phyloP scores from a whole-genome alignment of 2,329 filamentous ascomycete species.

The Penicillium sp. region DNA sequence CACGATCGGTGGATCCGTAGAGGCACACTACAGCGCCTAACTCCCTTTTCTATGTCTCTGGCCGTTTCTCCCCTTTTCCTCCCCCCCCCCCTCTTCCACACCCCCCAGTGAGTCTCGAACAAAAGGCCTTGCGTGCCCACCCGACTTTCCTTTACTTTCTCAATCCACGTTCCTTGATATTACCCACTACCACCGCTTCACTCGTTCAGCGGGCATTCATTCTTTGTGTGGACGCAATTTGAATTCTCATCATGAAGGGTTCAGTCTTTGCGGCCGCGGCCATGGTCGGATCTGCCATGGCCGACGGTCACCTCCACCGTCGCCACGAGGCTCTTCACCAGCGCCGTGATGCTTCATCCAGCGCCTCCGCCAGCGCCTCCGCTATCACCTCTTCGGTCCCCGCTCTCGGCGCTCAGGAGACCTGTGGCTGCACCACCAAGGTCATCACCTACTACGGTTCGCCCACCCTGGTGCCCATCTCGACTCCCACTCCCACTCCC shows the following conservation, averaged over 20 bases:
- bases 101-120: constrained; percentile 17
- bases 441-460: constrained; percentile 69
- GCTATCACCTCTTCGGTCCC: constrained; percentile 4
- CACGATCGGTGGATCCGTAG: constrained; percentile 12
- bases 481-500: constrained; percentile 50
- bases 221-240: constrained; percentile 37
- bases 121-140: constrained; percentile 28
- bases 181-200: constrained; percentile 39
- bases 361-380: constrained; percentile 9
- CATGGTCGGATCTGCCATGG: constrained; percentile 51
- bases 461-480: constrained; percentile 51
- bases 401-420: constrained; percentile 37
- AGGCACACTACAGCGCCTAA: not conserved
- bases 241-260: constrained; percentile 67
- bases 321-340: constrained; percentile 58
- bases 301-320: constrained; percentile 59
- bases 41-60: constrained; percentile 9
- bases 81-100: constrained; percentile 8
- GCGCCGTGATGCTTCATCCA: constrained; percentile 42
- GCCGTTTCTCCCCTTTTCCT: constrained; percentile 7
- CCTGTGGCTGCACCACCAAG: constrained; percentile 72
- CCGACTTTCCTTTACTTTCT: constrained; percentile 10
- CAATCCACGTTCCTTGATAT: constrained; percentile 19
- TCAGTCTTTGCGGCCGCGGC: constrained; percentile 59
- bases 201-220: constrained; percentile 81